Evolutionary conservation across 371 early-diverging fungal species (phyloP), one percentile per base, ranked within the genome.

Genomic region (Zopfochytrium polystomum): DNA sequence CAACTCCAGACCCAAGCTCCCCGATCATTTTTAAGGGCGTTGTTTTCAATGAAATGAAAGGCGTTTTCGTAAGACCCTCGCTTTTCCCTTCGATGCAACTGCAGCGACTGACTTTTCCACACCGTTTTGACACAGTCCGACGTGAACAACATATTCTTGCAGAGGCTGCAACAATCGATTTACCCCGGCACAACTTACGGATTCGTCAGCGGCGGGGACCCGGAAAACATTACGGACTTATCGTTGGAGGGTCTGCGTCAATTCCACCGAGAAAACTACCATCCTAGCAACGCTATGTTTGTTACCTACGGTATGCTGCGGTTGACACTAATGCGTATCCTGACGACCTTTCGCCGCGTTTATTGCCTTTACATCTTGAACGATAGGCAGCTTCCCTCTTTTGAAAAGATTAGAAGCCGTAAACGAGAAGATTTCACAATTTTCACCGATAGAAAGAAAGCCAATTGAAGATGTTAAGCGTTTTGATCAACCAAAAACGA

Each of bases 41-140:
- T 32, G 97, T 96, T 2, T 96, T 90, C 71, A 96, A 96, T 71
- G 97, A 96, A 65, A 96, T 96, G 97, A 96, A 96, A 78, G 97
- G 97, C 7, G 87, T 85, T 56, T 82, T 89, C 67, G 84, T 84
- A 80, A 60, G 72, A 52, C 7, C n/a, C 13, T 42, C 20, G 29
- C 29, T 34, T 9, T 52, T 42, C 65, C 3, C 33, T 43, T 45
- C 31, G 2, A 60, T 3, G 33, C 18, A 57, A 4, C 29, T 3
- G 9, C 11, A 62, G 26, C 23, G 22, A 35, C 23, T 6, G 38
- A 55, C 43, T 20, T 5, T 52, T 52, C 31, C 13, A 15, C 11
- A n/a, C 27, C 27, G 9, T 38, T 38, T 9, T 38, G 38, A 11
- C 26, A 13, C 70, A 78, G 62, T 81, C 84, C 15, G 93, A 95